Conservation (phyloP, 2,329 filamentous ascomycete species). For the Hypoxylon sp. region DNA sequence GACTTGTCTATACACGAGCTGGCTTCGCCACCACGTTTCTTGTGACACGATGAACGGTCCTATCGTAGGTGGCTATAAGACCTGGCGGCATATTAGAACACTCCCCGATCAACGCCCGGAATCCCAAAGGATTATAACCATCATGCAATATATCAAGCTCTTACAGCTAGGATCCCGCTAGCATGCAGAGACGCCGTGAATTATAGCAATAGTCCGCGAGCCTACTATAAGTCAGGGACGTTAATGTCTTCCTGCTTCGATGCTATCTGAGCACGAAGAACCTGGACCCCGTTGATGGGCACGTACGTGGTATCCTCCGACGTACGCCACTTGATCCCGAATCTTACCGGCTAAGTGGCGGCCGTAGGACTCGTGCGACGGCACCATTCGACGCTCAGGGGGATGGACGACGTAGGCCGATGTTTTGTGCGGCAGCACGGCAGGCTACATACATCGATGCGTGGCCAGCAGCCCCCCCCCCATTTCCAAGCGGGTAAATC, state of each 20-base stretch:
- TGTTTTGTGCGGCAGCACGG: conserved; percentile 19
- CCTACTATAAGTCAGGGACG: conserved; percentile 6
- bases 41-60: conserved; percentile 7
- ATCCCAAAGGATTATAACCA: conserved; percentile 17
- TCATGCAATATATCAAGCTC: conserved; percentile 19
- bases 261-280: conserved; percentile 16
- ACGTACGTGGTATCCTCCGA: conserved; percentile 3
- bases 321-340: conserved; percentile 4
- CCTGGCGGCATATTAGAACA: neutral
- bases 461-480: neutral
- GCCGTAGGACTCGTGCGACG: conserved; percentile 13
- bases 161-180: conserved; percentile 13
- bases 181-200: neutral
- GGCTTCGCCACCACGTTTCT: conserved; percentile 10
- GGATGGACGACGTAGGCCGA: conserved; percentile 6
- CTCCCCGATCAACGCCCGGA: conserved; percentile 20
- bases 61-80: neutral
- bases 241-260: neutral
- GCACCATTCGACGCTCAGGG: conserved; percentile 6
- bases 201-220: conserved; percentile 29
- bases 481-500: conserved; percentile 17
- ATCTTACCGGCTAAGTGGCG: conserved; percentile 4
- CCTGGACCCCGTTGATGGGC: conserved; percentile 6
- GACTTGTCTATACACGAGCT: conserved; percentile 10
- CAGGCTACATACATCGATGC: conserved; percentile 9